These are phyloP conservation scores for Diplodia seriata DNA, from an alignment of 2,329 filamentous ascomycete genomes.

Conservation along the genomic window DNA sequence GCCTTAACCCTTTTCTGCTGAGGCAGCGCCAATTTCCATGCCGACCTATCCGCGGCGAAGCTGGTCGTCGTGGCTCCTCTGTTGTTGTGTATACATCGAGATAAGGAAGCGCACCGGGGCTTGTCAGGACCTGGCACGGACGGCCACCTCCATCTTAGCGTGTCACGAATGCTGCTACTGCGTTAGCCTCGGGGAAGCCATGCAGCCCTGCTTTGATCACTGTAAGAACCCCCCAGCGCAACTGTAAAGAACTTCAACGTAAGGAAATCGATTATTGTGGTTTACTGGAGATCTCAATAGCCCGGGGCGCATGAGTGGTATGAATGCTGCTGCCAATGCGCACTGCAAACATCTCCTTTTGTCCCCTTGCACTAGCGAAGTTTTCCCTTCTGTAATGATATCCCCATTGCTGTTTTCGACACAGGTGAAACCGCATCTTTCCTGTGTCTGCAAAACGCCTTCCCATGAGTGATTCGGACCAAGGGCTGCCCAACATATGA, in stretches of 20 bases:
- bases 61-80: too few relatives aligned
- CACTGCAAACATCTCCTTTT: not conserved
- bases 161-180: not conserved
- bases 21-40: too few relatives aligned
- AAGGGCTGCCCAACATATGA: not conserved
- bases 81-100: too few relatives aligned
- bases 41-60: too few relatives aligned
- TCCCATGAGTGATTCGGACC: not conserved
- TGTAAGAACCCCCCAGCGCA: not conserved
- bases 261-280: not conserved
- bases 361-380: not conserved
- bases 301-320: not conserved
- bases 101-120: too few relatives aligned
- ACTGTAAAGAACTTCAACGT: too few relatives aligned
- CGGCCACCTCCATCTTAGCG: not conserved
- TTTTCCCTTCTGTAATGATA: not conserved
- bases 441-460: not conserved
- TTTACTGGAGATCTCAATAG: not conserved
- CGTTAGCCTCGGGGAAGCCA: not conserved
- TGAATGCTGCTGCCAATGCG: not conserved
- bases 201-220: not conserved
- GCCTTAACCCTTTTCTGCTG: too few relatives aligned
- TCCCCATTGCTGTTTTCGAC: not conserved
- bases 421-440: not conserved
- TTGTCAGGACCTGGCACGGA: not conserved